Evolutionary conservation across 2,329 filamentous ascomycete species (phyloP).

Genomic region (Paraconiothyrium sp.): DNA sequence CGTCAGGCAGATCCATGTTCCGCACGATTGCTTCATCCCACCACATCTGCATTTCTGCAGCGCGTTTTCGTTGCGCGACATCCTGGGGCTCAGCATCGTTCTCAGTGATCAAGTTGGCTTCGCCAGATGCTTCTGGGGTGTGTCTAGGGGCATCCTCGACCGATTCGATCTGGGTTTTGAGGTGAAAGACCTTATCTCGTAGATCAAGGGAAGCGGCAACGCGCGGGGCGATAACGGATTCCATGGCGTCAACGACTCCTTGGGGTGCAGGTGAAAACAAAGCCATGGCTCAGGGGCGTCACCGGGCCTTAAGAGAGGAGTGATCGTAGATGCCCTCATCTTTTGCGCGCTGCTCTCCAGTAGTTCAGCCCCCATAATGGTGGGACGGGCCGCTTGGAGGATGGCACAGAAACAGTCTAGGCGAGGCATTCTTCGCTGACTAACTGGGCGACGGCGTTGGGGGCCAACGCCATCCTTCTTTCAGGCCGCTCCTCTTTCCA

Average conservation of each 20-base stretch:
- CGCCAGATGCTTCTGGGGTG: slow-evolving; percentile 6
- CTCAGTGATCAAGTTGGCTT: slow-evolving; percentile 14
- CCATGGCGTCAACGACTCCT: slow-evolving; percentile 26
- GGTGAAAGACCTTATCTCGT: slow-evolving; percentile 36
- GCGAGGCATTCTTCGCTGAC: slow-evolving; percentile 23
- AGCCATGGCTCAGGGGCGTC: slow-evolving; percentile 25
- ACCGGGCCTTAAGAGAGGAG: slow-evolving; percentile 24
- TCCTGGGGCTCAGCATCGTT: slow-evolving; percentile 23
- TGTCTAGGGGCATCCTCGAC: slow-evolving; percentile 29
- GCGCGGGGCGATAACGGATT: slow-evolving; percentile 27
- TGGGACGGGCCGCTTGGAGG: slow-evolving; percentile 22
- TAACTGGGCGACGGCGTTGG: slow-evolving; percentile 25
- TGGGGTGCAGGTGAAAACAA: slow-evolving; percentile 16
- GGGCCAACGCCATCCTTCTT: slow-evolving; percentile 26
- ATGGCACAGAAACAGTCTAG: slow-evolving; percentile 18
- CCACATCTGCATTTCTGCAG: slow-evolving; percentile 42
- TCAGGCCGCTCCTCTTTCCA: slow-evolving; percentile 15
- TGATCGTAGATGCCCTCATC: slow-evolving; percentile 26
- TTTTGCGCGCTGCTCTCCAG: slow-evolving; percentile 19
- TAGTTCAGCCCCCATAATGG: slow-evolving; percentile 41
- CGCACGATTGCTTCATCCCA: slow-evolving; percentile 42
- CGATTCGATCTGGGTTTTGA: slow-evolving; percentile 35
- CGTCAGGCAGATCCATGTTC: slow-evolving; percentile 42
- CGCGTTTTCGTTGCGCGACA: slow-evolving; percentile 26
- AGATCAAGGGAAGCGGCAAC: slow-evolving; percentile 20